Conservation (phyloP, 2,329 filamentous ascomycete genomes). For the Neofusicoccum cordaticola region DNA sequence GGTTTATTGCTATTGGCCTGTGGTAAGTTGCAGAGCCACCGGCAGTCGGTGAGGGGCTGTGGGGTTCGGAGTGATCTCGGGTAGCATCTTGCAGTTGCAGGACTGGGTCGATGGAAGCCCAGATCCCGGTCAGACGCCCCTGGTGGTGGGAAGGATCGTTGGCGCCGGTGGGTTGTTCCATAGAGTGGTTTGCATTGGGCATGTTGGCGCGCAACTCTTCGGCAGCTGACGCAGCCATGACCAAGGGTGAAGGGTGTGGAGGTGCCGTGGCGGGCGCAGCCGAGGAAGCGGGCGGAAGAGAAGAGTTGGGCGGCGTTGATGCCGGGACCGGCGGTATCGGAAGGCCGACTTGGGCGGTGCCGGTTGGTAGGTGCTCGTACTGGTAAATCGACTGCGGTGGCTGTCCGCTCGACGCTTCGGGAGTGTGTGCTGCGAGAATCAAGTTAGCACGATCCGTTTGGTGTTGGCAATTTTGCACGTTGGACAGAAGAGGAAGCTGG, state of each 20-base stretch:
- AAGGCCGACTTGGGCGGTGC: conserved; percentile 28
- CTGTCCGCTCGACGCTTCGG: neutral
- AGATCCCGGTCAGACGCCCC: conserved; percentile 25
- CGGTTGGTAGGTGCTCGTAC: conserved; percentile 37
- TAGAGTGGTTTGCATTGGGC: conserved; percentile 32
- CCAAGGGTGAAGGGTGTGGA: conserved; percentile 34
- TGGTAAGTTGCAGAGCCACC: conserved; percentile 24
- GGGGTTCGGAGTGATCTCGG: conserved; percentile 24
- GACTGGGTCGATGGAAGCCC: conserved; percentile 17
- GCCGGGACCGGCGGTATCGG: neutral
- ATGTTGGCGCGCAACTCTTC: conserved; percentile 36
- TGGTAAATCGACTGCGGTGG: conserved; percentile 33
- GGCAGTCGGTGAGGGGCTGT: conserved; percentile 16
- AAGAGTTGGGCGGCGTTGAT: conserved; percentile 1
- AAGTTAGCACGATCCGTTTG: neutral
- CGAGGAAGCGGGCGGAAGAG: conserved; percentile 14
- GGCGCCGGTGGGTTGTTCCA: conserved; percentile 33
- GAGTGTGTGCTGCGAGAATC: neutral
- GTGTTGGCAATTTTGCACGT: neutral
- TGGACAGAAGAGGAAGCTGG: neutral
- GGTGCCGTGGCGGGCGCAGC: conserved; percentile 32
- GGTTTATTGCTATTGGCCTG: conserved; percentile 39
- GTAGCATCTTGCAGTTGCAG: conserved; percentile 32
- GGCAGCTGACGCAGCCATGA: conserved; percentile 40
- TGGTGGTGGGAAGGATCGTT: conserved; percentile 35